These are phyloP conservation scores for Phytophthora ohioensis DNA, from an alignment of 352 stramenopile genomes.

Conservation along the genomic window DNA sequence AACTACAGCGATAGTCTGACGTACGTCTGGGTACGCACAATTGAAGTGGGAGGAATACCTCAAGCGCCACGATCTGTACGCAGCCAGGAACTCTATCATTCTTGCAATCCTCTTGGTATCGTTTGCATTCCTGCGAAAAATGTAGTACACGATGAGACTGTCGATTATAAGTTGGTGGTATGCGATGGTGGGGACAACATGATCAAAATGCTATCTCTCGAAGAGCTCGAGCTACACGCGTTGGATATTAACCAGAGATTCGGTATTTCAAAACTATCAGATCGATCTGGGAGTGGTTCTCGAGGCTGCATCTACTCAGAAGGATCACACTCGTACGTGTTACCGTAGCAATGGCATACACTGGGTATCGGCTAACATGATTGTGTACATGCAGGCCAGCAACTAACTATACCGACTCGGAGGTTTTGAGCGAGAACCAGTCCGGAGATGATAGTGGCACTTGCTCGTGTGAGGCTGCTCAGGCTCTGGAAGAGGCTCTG, in stretches of 20 bases:
- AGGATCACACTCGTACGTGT: conserved; percentile 24
- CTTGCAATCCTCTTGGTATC: conserved; percentile 29
- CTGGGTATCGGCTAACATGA: not conserved
- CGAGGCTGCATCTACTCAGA: conserved; percentile 3
- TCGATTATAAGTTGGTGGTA: conserved; percentile 18
- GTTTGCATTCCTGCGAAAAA: conserved; percentile 15
- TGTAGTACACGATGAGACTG: not conserved
- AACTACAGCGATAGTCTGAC: conserved; percentile 31
- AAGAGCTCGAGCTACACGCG: conserved; percentile 5
- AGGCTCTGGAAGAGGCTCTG: conserved; percentile 19
- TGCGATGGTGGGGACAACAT: conserved; percentile 38
- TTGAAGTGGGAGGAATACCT: conserved; percentile 39
- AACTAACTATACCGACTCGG: not conserved
- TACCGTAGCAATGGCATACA: not conserved
- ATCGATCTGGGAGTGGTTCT: conserved; percentile 10
- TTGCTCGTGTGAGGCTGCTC: conserved; percentile 14
- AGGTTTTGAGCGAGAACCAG: conserved; percentile 28
- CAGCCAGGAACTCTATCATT: conserved; percentile 7
- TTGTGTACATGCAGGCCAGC: not conserved
- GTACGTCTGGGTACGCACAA: conserved; percentile 54
- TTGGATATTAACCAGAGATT: conserved; percentile 1
- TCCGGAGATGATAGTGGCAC: not conserved
- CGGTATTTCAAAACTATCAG: conserved; percentile 1
- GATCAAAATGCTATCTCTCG: conserved; percentile 37
- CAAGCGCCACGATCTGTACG: conserved; percentile 8